Evolutionary conservation across 371 early-diverging fungal genomes (phyloP), one percentile per base, ranked within the genome.

Genomic region (Blakeslea trispora): DNA sequence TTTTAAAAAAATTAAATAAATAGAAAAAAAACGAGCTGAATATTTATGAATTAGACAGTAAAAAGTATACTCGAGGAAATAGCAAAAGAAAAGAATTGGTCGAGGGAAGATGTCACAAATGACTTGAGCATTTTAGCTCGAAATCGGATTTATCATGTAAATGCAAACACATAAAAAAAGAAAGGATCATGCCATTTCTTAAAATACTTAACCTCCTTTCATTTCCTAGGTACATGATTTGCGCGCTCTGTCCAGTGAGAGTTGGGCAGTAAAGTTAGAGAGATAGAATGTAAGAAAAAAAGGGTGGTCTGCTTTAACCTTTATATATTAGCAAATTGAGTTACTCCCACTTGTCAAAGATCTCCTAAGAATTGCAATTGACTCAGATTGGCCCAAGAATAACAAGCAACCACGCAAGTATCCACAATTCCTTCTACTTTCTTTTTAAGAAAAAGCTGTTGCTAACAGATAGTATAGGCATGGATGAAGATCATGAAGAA

Each of bases 321-420:
- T 41, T 31, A 9, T 21, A 10, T 56, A n/a, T n/a, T 57, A 79
- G 80, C 67, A 63, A 51, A 74, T 79, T 32, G 71, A 71, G 51
- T 49, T 79, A 18, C 58, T 76, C 41, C 77, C 80, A 15, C 22
- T 78, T 37, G 79, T 78, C 19, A 75, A 73, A 55, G 79, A 78
- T 45, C 48, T 78, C 9, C 54, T 75, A 52, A 63, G 71, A 10
- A 48, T 48, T 9, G 67, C 69, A n/a, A 64, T 61, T 32, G 50
- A 50, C 44, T 49, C 61, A 11, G 22, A 50, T 14, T 60, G 62
- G 62, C 14, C 22, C 10, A 19, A 31, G 24, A 18, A 46, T 21
- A 13, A 46, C 5, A 28, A n/a, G n/a, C n/a, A n/a, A n/a, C n/a
- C n/a, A n/a, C n/a, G n/a, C n/a, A n/a, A n/a, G n/a, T n/a, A n/a